Conservation (phyloP, 2,329 filamentous ascomycete species). For the Hirsutella minnesotensis region DNA sequence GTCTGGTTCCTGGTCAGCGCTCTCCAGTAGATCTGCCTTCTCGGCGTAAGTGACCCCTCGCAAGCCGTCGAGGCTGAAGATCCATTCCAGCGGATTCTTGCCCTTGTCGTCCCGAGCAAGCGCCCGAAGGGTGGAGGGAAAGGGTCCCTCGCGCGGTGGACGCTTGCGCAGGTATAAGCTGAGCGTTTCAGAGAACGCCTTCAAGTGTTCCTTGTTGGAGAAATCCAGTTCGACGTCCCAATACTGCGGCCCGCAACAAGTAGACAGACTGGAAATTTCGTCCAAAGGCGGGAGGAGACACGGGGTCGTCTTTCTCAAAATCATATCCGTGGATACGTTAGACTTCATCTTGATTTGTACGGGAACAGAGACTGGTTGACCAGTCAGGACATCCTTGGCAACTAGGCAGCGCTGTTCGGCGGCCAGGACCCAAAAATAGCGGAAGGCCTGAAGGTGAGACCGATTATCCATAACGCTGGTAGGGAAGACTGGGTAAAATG, state of each 20-base stretch:
- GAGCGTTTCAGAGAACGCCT: constrained; percentile 54
- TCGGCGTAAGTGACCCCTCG: constrained; percentile 51
- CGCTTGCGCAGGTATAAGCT: constrained; percentile 64
- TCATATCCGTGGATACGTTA: constrained; percentile 23
- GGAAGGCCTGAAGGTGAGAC: constrained; percentile 88
- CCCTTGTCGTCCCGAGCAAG: constrained; percentile 37
- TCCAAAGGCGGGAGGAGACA: constrained; percentile 54
- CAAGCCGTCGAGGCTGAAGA: constrained; percentile 54
- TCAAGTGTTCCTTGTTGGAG: constrained; percentile 46
- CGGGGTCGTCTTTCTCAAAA: constrained; percentile 37
- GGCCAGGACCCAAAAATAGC: constrained; percentile 94
- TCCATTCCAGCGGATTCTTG: constrained; percentile 53
- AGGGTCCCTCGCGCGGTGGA: constrained; percentile 54
- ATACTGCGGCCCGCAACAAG: constrained; percentile 52
- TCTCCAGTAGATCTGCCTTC: constrained; percentile 47
- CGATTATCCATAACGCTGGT: constrained; percentile 84
- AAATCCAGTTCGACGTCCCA: constrained; percentile 80
- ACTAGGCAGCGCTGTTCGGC: constrained; percentile 83
- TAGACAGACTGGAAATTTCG: constrained; percentile 46
- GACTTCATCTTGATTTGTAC: constrained; percentile 51
- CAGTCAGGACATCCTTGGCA: constrained; percentile 74
- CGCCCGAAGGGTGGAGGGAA: constrained; percentile 62
- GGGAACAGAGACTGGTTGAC: constrained; percentile 63
- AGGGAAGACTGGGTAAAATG: constrained; percentile 91
- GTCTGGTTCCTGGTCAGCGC: constrained; percentile 33